phyloP scores from a whole-genome alignment of 2,329 filamentous ascomycete genomes.

The Rutstroemia sp. region DNA sequence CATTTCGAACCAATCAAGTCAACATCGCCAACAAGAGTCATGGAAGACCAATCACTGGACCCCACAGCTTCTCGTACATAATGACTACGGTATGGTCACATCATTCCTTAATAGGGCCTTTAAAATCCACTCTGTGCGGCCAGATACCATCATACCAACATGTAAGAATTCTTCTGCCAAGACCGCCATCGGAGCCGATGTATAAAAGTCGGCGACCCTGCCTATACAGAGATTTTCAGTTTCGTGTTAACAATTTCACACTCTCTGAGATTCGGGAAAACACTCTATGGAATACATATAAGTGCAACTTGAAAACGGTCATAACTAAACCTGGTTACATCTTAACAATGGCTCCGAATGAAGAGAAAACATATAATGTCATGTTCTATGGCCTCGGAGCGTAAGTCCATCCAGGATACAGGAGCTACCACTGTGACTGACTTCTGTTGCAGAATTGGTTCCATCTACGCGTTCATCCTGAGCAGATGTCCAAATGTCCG shows the following conservation, averaged over 20 bases:
- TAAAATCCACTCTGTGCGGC: background rate
- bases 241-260: too few species aligned
- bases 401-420: background rate
- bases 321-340: background rate
- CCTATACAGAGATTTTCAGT: too few species aligned
- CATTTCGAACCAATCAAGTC: too few species aligned
- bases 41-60: background rate
- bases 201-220: too few species aligned
- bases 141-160: background rate
- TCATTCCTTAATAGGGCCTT: too few species aligned
- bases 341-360: background rate
- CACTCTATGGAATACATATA: too few species aligned
- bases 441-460: conserved; percentile 39
- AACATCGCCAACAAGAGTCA: background rate
- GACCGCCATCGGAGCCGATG: background rate
- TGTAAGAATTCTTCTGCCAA: background rate
- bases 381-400: conserved; percentile 5
- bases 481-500: conserved; percentile 36
- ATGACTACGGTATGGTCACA: too few species aligned
- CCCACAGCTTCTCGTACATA: too few species aligned
- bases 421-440: background rate
- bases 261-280: too few species aligned
- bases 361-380: background rate
- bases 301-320: background rate
- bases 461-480: conserved; percentile 50